Evolutionary conservation across 164 flowering plant genomes (phyloP), one percentile per base, ranked within the genome.

Genomic region (Macadamia integrifolia): DNA sequence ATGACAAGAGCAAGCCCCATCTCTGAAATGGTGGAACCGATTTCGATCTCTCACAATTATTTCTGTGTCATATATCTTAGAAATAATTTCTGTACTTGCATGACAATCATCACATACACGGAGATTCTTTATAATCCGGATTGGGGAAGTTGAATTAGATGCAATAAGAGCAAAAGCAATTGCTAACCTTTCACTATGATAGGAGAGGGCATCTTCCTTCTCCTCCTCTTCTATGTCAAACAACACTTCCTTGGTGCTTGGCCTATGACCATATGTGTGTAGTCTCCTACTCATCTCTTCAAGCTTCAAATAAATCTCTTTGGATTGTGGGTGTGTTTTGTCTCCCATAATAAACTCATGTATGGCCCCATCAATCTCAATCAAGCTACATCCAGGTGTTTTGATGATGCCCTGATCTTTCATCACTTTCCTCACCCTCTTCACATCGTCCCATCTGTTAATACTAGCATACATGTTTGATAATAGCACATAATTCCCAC

Each of bases 401-500:
- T 84, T 84, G 56, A 57, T 66, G 8, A 81, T 60, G 1, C 80
- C 81, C 56, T 57, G 61, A 66, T 75, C 73, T 71, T 82, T 84
- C 85, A 81, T 80, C 64, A 68, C 32, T 50, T 77, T 75, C 55
- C 87, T 77, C 29, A 82, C 73, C 58, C 73, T 76, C 63, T 64
- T 74, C 69, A 78, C 85, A 67, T 79, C 81, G 44, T 78, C 82
- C 81, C 83, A 82, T 58, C 76, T 70, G 53, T 70, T 66, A 9
- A 66, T 62, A 17, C 72, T 74, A 18, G 87, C 85, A 70, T 84
- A 82, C 55, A 84, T 69, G 72, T 87, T 87, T 56, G 92, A 87
- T 60, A 84, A 60, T 49, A 87, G 87, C 56, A 87, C 90, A 72
- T 86, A 87, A 43, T 82, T 80, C 28, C 87, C 88, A 71, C 88